A percentile compares a stretch with the other conserved stretches of the same genome.
These are phyloP conservation scores for Termitomyces sp. DNA, from an alignment of 768 basidiomycete genomes.

Conservation along the genomic window DNA sequence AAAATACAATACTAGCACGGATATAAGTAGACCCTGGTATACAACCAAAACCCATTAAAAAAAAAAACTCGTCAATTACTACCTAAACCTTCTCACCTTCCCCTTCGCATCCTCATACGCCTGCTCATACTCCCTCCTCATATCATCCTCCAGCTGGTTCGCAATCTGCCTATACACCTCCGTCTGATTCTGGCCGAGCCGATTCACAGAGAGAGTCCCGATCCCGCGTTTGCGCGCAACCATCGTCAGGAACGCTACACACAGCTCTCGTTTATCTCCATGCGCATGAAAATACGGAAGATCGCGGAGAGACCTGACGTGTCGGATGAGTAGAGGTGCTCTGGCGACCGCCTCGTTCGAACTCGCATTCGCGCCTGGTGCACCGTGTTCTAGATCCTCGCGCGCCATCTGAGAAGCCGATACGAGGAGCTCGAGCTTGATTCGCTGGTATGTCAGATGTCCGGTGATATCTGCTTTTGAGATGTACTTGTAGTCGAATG, in stretches of 20 bases:
- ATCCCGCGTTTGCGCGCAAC: neutral
- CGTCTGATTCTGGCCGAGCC: neutral
- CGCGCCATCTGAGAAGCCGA: neutral
- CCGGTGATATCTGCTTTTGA: neutral
- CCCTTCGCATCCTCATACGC: neutral
- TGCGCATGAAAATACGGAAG: neutral
- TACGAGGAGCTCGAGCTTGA: neutral
- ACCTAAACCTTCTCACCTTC: neutral
- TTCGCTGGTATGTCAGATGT: neutral
- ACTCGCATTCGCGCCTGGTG: neutral
- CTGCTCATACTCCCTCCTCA: slow-evolving; percentile 1
- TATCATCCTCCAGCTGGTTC: slow-evolving; percentile 4
- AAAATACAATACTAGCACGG: neutral
- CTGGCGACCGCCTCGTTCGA: neutral
- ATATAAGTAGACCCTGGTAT: no score
- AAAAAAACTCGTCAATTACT: neutral
- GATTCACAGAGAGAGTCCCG: neutral
- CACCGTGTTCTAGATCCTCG: neutral
- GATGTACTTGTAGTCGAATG: slow-evolving; percentile 9
- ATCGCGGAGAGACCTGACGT: neutral
- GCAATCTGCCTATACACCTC: slow-evolving; percentile 6
- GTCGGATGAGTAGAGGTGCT: neutral
- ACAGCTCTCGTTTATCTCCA: slow-evolving; percentile 2
- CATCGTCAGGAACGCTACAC: slow-evolving; percentile 4
- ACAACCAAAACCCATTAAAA: neutral